Conservation (phyloP, 345 rosid genomes). For the Melastoma malabathricum region DNA sequence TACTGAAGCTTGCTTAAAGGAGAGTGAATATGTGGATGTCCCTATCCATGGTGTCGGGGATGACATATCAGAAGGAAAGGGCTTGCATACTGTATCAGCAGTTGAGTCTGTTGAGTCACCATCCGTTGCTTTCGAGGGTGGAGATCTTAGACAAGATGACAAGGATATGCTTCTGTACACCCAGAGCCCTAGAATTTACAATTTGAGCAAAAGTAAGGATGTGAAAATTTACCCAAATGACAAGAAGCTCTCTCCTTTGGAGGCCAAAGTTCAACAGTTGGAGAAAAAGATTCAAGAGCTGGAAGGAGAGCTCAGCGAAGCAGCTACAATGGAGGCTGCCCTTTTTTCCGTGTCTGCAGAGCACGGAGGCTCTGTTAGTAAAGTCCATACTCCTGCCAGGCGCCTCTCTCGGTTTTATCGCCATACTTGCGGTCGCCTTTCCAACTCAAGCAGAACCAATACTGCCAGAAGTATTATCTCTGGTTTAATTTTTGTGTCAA, state of each 20-base stretch:
- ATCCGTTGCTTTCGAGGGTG: constrained; percentile 22
- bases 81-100: constrained; percentile 2
- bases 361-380: constrained; percentile 75
- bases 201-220: constrained; percentile 25
- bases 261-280: constrained; percentile 49
- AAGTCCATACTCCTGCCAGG: constrained; percentile 90
- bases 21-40: too few species aligned
- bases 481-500: constrained; percentile 68
- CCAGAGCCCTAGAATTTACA: constrained; percentile 13
- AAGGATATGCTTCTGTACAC: constrained; percentile 10
- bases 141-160: constrained; percentile 19
- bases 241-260: constrained; percentile 19
- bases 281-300: constrained; percentile 58
- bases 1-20: too few species aligned
- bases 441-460: constrained; percentile 41
- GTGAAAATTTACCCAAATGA: constrained; percentile 42
- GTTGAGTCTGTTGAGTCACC: constrained; percentile 57
- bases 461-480: constrained; percentile 74
- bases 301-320: constrained; percentile 82
- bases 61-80: too few species aligned
- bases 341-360: constrained; percentile 78
- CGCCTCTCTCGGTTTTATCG: constrained; percentile 82
- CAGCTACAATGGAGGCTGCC: constrained; percentile 76
- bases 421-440: constrained; percentile 42
- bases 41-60: too few species aligned